Percentiles rank a stretch among this genome's conserved stretches.
phyloP scores from a whole-genome alignment of 2,329 filamentous ascomycete species.

The Nothophoma quercina region DNA sequence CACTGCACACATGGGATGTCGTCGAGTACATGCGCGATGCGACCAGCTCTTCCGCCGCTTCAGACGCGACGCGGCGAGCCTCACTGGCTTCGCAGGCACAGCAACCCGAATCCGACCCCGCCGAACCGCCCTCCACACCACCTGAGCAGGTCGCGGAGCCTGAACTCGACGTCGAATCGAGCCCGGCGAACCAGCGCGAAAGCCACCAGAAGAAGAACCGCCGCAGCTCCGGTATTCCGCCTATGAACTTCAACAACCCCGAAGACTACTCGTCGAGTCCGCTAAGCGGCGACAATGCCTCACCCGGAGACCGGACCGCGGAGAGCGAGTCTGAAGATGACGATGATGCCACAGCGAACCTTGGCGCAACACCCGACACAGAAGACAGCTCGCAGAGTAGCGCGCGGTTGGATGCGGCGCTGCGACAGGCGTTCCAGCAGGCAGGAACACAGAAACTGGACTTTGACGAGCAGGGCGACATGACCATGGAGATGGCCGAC shows the following conservation, averaged over 20 bases:
- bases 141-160: constrained; percentile 68
- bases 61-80: constrained; percentile 76
- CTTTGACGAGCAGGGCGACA: constrained; percentile 62
- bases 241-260: constrained; percentile 69
- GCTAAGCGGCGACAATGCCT: constrained; percentile 67
- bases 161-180: constrained; percentile 64
- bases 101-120: constrained; percentile 55
- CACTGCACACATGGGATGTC: constrained; percentile 95
- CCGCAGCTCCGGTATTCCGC: constrained; percentile 71
- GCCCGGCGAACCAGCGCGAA: constrained; percentile 71
- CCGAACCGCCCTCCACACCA: constrained; percentile 68
- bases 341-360: constrained; percentile 75
- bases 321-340: constrained; percentile 68
- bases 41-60: constrained; percentile 75
- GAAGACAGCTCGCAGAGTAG: constrained; percentile 70
- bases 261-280: constrained; percentile 78
- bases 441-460: constrained; percentile 77
- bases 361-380: constrained; percentile 61
- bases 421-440: constrained; percentile 75
- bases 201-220: constrained; percentile 67
- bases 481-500: constrained; percentile 62
- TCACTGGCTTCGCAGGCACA: constrained; percentile 64
- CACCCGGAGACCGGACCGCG: constrained; percentile 53
- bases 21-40: constrained; percentile 89
- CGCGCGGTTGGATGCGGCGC: constrained; percentile 76